These are phyloP conservation scores for Ajuga reptans DNA, from an alignment of 305 asterid genomes.

Conservation along the genomic window DNA sequence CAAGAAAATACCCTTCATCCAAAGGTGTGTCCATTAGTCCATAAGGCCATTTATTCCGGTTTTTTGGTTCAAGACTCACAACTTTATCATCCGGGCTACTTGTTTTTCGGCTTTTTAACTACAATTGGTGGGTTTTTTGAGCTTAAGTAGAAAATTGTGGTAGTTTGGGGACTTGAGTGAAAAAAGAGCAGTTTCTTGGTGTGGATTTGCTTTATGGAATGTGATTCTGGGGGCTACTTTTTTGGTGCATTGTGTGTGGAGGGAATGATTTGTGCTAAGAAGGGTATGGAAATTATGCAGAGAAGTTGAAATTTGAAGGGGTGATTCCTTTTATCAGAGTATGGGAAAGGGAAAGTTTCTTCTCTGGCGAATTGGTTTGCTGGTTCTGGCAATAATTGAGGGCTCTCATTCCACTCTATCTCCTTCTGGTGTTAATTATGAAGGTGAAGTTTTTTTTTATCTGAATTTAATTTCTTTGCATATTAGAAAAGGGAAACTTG, in stretches of 20 bases:
- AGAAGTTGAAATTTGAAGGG: conserved; percentile 31
- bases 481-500: neutral
- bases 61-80: conserved; percentile 27
- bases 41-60: neutral
- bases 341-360: conserved; percentile 45
- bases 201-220: conserved; percentile 35
- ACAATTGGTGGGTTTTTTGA: conserved; percentile 15
- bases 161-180: conserved; percentile 22
- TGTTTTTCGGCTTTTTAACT: conserved; percentile 10
- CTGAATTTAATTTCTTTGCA: conserved; percentile 7
- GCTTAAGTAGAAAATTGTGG: conserved; percentile 20
- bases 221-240: conserved; percentile 30
- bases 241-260: conserved; percentile 24
- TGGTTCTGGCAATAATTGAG: conserved; percentile 45
- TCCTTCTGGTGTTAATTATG: conserved; percentile 91
- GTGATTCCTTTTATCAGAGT: conserved; percentile 22
- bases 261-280: conserved; percentile 26
- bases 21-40: conserved; percentile 21
- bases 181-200: conserved; percentile 23
- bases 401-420: conserved; percentile 68
- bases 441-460: conserved; percentile 53
- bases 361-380: conserved; percentile 37
- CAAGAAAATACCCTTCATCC: conserved; percentile 31
- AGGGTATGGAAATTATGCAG: conserved; percentile 27
- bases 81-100: conserved; percentile 35